Conservation (phyloP, 1,139 yeast species). For the Arxiozyma slooffiae region DNA sequence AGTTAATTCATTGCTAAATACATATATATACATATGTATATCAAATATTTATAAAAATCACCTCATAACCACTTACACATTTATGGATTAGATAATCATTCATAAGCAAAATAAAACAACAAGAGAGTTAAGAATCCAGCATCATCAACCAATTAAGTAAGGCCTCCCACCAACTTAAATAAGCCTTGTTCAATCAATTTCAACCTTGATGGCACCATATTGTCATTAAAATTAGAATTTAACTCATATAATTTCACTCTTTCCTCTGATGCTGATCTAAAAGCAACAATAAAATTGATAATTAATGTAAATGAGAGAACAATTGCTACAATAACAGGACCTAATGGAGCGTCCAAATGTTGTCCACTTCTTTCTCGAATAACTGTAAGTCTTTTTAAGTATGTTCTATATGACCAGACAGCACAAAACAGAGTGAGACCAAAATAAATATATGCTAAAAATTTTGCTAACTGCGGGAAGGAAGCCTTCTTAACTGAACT, state of each 20-base stretch:
- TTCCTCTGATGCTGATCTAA: constrained; percentile 36
- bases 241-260: constrained; percentile 5
- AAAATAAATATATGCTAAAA: constrained; percentile 72
- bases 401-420: constrained; percentile 80
- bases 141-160: background rate
- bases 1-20: background rate
- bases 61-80: background rate
- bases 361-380: constrained; percentile 75
- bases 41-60: background rate
- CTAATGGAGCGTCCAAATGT: constrained; percentile 81
- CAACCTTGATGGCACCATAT: constrained; percentile 9
- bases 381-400: constrained; percentile 57
- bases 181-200: constrained; percentile 25
- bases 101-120: background rate
- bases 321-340: constrained; percentile 70
- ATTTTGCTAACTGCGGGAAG: constrained; percentile 44
- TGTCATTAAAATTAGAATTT: background rate
- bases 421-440: constrained; percentile 73
- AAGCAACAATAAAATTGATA: constrained; percentile 64
- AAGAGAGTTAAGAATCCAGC: background rate
- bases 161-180: constrained; percentile 30
- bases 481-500: constrained; percentile 62
- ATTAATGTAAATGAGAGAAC: constrained; percentile 60
- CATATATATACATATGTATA: background rate
- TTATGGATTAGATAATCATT: too few species aligned